Base-by-base conservation (phyloP, 805 yeast species). In the Spathaspora boniae region DNA sequence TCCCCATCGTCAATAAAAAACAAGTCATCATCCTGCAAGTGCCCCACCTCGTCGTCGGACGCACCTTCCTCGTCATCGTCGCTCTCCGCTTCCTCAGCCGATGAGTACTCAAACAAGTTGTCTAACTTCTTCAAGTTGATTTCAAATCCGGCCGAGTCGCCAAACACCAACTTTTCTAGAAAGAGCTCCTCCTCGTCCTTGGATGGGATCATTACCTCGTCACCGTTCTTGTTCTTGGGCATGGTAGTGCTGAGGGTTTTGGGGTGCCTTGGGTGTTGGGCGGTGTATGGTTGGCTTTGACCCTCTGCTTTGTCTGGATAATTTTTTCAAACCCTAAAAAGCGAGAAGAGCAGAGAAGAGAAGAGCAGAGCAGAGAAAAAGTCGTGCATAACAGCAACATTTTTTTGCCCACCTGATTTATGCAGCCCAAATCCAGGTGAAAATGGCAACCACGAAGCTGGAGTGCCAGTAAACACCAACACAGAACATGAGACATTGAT, bases 81-180 rank as follows among this genome's bases (percentile, higher is more conserved):
- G 31, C 38, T 38, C 42, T 42, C 48, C 5, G 46, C 51, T 4
- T 51, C 58, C 9, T 58, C 62, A 12, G 69, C 75, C 29, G 66
- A 62, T 6, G 68, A 64, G 42, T 64, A 63, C 24, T 69, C 71
- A 47, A 65, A 75, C 26, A 80, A 62, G 42, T 80, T 71, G 45
- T 81, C 86, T 33, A 79, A 62, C 39, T 73, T 71, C 37, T 72
- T 78, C 51, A 86, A 65, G 41, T 80, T 82, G 21, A 58, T 53
- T 49, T 80, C 85, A 62, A 84, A 82, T 20, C 91, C 83, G 37
- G 78, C 83, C 3, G 71, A 48, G 54, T 93, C 98, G 11, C 98
- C 98, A 61, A 93, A 89, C 4, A 93, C 95, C 9, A 86, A 69
- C 56, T 76, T 84, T 44, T 89, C 95, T 33, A 93, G 72, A 37